Evolutionary conservation across 2,329 filamentous ascomycete species (phyloP), one percentile per base, ranked within the genome.

Genomic region (Aureobasidium leucospermi): DNA sequence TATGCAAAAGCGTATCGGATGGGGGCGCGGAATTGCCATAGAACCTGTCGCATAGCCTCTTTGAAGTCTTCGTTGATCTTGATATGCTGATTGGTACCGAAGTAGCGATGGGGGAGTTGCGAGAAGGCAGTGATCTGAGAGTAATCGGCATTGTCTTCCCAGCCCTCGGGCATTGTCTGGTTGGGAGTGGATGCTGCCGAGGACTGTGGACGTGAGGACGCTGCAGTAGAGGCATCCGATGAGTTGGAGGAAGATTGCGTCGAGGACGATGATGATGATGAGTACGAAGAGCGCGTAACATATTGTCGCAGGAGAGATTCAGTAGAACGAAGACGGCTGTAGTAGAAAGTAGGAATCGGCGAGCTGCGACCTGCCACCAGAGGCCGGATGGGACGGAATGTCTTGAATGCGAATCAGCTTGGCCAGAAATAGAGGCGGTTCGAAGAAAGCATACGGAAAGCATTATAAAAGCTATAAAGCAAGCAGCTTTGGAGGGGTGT

Each of bases 1-100:
- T 99, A 99, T 1, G 94, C 94, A 73, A 99, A 96, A 13, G 92
- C 93, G 77, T 97, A 97, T 59, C 92, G 85, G 65, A 99, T 96
- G 0, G 94, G 93, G 0, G 94, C 93, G 55, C 87, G 82, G 74
- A 99, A 97, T 68, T 95, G 85, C 83, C 91, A 94, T 23, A 96
- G 78, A 64, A 97, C 89, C 67, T 91, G 85, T 58, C 92, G 85
- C 67, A 99, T 75, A 11, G 87, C 87, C 73, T 96, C 89, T 70
- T 96, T 96, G 74, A 97, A 94, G 71, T 97, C 92, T 70, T 90
- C 86, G 70, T 97, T 95, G 70, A 97, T 95, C 62, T 90, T 81
- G 79, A 97, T 96, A 75, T 97, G 89, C 73, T 99, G 94, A 67
- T 99, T 99, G 67, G 92, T 86, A 15, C 94, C 94, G 67, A 97